Base-by-base conservation (phyloP, 164 flowering plant species). In the Berberis vulgaris region DNA sequence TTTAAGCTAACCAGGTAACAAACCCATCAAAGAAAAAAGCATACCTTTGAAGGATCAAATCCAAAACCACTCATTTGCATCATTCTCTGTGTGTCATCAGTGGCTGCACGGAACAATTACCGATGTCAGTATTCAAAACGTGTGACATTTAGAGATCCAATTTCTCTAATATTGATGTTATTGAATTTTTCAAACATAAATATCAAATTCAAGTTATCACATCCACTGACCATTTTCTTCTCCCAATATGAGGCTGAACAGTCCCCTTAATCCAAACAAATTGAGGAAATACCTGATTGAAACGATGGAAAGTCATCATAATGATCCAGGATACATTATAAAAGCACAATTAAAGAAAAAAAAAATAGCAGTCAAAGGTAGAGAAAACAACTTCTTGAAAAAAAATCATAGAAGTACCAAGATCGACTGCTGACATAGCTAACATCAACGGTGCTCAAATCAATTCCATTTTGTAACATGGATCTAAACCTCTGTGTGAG, bases 61-160 rank as follows among this genome's bases (percentile, higher is more conserved):
- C 98, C 98, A 76, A 94, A 87, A 41, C 98, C 98, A 81, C 96
- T 65, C 98, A 93, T 93, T 78, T 93, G 98, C 98, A 93, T 93
- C 98, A 93, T 93, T 13, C 88, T 80, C 63, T 90, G 97, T 6
- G 98, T 84, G 64, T 90, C 97, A 80, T 93, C 98, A 2, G 76
- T 84, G 55, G 97, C 98, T 90, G 88, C 75, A 82, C 43, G 7
- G 9, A 47, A 47, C 9, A 52, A 12, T 52, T 52, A 52, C 3
- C 10, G 5, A 52, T 52, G 55, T 52, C 10, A 49, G 4, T 10
- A 7, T 10, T 4, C 13, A 6, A 52, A 46, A 65, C 6, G 5
- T 52, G 26, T 26, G 26, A 0, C 26, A 26, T 26, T 26, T 26
- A 26, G 26, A 26, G 26, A 26, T 26, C 26, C 26, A 26, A 26